These are phyloP conservation scores for Musa troglodytarum DNA, from an alignment of 176 grass and related monocot genomes.

Conservation along the genomic window DNA sequence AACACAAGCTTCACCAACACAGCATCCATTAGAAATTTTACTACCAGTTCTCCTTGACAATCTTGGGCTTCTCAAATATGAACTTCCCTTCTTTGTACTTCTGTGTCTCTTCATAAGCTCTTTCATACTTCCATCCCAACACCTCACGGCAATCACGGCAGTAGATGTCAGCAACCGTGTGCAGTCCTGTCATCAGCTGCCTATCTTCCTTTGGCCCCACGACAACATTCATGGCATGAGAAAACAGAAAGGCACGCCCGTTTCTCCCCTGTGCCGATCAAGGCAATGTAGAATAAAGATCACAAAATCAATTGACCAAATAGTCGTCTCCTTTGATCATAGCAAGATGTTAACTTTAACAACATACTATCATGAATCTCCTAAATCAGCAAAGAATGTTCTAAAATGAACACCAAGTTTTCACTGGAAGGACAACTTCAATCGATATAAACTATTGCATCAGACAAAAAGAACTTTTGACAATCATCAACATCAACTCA, in stretches of 20 bases:
- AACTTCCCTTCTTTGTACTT: slow-evolving; percentile 20
- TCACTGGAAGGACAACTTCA: not conserved
- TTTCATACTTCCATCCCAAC: slow-evolving; percentile 19
- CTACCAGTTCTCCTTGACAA: slow-evolving; percentile 14
- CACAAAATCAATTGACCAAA: not conserved
- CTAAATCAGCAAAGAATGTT: too few species aligned
- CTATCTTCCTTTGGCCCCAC: slow-evolving; percentile 16
- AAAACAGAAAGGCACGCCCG: slow-evolving; percentile 8
- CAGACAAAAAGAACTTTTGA: not conserved
- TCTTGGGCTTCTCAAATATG: slow-evolving; percentile 11
- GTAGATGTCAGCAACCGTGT: slow-evolving; percentile 11
- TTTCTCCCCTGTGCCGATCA: not conserved
- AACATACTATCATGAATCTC: too few species aligned
- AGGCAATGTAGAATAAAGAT: not conserved
- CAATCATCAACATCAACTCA: not conserved
- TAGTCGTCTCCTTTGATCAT: too few species aligned
- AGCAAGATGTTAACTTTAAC: too few species aligned
- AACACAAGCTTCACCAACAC: not conserved
- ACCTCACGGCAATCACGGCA: slow-evolving; percentile 7
- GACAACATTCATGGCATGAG: slow-evolving; percentile 8
- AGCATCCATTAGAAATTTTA: not conserved
- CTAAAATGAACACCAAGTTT: too few species aligned
- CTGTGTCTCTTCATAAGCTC: slow-evolving; percentile 9
- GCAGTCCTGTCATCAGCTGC: slow-evolving; percentile 9
- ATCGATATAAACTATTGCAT: not conserved